These are phyloP conservation scores for Aspergillus haitiensis DNA, from an alignment of 495 filamentous ascomycete species.

Conservation along the genomic window DNA sequence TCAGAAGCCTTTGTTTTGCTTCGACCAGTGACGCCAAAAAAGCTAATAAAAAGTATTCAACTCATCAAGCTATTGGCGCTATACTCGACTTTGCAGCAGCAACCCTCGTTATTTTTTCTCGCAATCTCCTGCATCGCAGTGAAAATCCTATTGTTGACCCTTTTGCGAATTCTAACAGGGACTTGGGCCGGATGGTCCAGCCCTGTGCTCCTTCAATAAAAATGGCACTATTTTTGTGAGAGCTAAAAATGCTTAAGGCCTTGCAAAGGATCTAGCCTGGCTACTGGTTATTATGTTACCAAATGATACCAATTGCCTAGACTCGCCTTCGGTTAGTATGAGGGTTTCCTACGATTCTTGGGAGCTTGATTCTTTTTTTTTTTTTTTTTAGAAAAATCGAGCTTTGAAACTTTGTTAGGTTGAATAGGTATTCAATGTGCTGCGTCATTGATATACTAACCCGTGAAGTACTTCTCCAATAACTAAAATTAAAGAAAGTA, in stretches of 20 bases:
- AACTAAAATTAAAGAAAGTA: background rate
- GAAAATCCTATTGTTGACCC: background rate
- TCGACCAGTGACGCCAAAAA: constrained; percentile 1
- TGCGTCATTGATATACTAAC: background rate
- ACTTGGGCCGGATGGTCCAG: background rate
- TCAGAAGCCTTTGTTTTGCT: background rate
- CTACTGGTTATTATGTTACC: too few relatives aligned
- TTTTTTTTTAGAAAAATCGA: too few relatives aligned
- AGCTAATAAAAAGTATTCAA: background rate
- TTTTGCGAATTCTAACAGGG: background rate
- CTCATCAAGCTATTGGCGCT: constrained; percentile 10
- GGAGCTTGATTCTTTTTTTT: too few relatives aligned
- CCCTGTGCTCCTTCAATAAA: background rate
- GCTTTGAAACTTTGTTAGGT: too few relatives aligned
- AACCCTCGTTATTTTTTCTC: background rate
- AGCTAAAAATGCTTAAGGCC: too few relatives aligned
- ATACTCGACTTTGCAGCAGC: constrained; percentile 6
- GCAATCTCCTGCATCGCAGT: constrained; percentile 8
- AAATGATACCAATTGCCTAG: too few relatives aligned
- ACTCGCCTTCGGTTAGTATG: too few relatives aligned
- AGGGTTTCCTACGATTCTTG: too few relatives aligned
- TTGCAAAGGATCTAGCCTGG: too few relatives aligned
- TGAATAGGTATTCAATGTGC: background rate
- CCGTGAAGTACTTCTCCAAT: background rate
- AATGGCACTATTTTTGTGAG: background rate